Base-by-base conservation (phyloP, 495 filamentous ascomycete genomes). In the Chaetomium fimeti region DNA sequence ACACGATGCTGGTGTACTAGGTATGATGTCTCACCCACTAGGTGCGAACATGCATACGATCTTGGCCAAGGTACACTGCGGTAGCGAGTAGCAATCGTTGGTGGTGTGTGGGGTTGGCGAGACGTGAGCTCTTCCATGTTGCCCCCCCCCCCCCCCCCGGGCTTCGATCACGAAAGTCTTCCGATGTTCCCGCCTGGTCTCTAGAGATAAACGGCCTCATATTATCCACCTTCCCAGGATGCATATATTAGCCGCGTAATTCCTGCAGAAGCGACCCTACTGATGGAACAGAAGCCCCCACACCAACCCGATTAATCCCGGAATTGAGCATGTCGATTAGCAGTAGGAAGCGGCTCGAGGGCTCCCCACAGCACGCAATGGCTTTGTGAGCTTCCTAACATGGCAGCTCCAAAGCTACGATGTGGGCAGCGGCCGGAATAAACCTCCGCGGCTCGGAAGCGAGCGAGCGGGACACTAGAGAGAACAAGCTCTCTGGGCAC, bases 401-500 rank as follows among this genome's bases (percentile, higher is more conserved):
- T 3, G 56, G 56, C 56, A 59, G 25, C 40, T 47, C 56, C 16
- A 45, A 25, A 32, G 2, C 3, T 0, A 3, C 28, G 1, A 57
- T 38, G 53, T 36, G 36, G 54, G 32, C 24, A 5, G 18, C n/a
- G n/a, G 28, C 13, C 28, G 28, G n/a, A 25, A 45, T 7, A 22
- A 45, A 12, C 38, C 20, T 27, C 22, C 36, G 29, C 20, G 45
- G 56, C 11, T 24, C 54, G 54, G 54, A 42, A 42, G 12, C 12
- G 40, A 25, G 36, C 55, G 36, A 28, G 11, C 27, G 38, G 18
- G 20, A 27, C 2, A 8, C 36, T 15, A 32, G 15, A 20, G 6
- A 2, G 38, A 57, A 57, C 55, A 57, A 57, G 55, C 55, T 57
- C 55, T 57, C 55, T 57, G 55, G 55, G 55, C 55, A 18, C 15